phyloP scores from a whole-genome alignment of 2,329 filamentous ascomycete genomes.

The Xylariaceae sp. region DNA sequence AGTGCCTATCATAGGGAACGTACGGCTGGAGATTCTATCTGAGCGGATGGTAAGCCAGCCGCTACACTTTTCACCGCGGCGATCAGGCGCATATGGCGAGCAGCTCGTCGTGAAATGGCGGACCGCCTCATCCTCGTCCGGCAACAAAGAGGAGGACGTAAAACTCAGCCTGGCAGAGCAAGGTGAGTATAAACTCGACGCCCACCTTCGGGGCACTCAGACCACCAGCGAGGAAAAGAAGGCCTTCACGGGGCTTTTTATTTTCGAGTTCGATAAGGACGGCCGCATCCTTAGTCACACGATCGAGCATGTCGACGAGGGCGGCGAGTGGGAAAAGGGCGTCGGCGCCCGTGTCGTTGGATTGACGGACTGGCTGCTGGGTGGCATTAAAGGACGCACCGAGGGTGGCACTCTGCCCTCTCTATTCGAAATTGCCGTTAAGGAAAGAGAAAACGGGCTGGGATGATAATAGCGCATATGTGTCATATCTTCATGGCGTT shows the following conservation, averaged over 20 bases:
- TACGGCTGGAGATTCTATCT: constrained; percentile 83
- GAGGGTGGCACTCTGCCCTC: constrained; percentile 35
- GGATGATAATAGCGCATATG: constrained; percentile 21
- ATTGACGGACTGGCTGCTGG: constrained; percentile 92
- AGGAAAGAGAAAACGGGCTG: constrained; percentile 15
- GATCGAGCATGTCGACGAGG: constrained; percentile 90
- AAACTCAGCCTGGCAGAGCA: constrained; percentile 38
- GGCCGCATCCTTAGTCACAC: constrained; percentile 86
- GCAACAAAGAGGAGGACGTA: constrained; percentile 50
- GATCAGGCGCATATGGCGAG: constrained; percentile 67
- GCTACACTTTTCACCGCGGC: constrained; percentile 53
- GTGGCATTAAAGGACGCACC: constrained; percentile 63
- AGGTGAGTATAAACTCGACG: constrained; percentile 44
- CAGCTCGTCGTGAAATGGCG: constrained; percentile 92
- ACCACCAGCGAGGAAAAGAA: constrained; percentile 64
- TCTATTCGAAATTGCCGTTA: constrained; percentile 26
- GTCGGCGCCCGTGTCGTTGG: constrained; percentile 84
- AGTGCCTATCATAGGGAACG: constrained; percentile 88
- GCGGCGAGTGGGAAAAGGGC: constrained; percentile 80
- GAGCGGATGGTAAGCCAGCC: constrained; percentile 80
- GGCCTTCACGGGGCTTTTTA: constrained; percentile 89
- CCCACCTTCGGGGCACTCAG: constrained; percentile 46
- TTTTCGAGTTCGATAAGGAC: constrained; percentile 92
- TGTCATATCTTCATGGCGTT: constrained; percentile 25
- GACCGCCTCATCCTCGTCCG: constrained; percentile 52